phyloP scores from a whole-genome alignment of 140 eudicot genomes.

The Flaveria floridana region DNA sequence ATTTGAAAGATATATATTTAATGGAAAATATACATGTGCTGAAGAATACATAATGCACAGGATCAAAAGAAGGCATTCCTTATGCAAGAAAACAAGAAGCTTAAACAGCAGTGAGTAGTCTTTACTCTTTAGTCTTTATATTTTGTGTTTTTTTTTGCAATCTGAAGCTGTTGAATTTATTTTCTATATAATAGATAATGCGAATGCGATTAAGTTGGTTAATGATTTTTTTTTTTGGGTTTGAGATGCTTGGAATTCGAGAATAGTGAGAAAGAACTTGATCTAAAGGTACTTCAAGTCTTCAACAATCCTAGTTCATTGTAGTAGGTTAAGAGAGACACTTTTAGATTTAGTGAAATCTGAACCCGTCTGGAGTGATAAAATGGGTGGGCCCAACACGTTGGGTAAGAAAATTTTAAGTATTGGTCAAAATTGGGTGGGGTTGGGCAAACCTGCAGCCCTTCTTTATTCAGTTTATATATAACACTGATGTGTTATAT shows the following conservation, averaged over 20 bases:
- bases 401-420: background rate
- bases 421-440: background rate
- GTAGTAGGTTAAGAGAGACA: background rate
- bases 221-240: conserved; percentile 1
- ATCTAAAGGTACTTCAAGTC: conserved; percentile 48
- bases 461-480: too few species aligned
- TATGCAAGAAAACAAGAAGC: conserved; percentile 52
- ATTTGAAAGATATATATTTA: background rate
- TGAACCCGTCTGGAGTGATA: background rate
- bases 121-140: conserved; percentile 6
- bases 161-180: background rate
- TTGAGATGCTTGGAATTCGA: conserved; percentile 58
- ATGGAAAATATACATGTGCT: background rate
- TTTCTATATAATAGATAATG: background rate
- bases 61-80: conserved; percentile 36
- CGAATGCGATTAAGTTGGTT: conserved; percentile 6
- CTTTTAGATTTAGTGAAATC: conserved; percentile 3
- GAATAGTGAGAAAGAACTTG: conserved; percentile 53
- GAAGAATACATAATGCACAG: conserved; percentile 14
- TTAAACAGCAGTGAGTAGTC: conserved; percentile 52
- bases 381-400: background rate
- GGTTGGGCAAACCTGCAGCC: too few species aligned
- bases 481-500: background rate
- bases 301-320: background rate
- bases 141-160: conserved; percentile 7